phyloP scores from a whole-genome alignment of 805 yeast genomes.

The Cephaloascus fragrans region DNA sequence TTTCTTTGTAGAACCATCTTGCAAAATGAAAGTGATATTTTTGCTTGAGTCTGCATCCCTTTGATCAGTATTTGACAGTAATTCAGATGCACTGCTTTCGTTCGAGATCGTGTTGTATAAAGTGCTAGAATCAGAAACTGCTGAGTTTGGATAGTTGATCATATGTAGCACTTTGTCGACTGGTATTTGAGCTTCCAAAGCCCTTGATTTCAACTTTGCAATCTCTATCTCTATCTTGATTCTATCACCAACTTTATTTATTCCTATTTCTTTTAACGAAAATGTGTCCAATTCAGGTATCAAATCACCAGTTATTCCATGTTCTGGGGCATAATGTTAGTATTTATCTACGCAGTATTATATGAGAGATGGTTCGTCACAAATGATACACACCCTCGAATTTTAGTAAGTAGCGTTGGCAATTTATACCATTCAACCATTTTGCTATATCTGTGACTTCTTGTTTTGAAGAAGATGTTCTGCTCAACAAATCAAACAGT shows the following conservation, averaged over 20 bases:
- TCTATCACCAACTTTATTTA: conserved; percentile 77
- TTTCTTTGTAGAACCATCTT: conserved; percentile 61
- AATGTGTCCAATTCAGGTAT: conserved; percentile 51
- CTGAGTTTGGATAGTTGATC: neutral
- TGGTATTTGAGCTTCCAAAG: conserved; percentile 2
- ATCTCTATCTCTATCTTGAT: conserved; percentile 56
- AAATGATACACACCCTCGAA: conserved; percentile 8
- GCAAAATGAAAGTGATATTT: conserved; percentile 57
- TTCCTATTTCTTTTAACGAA: conserved; percentile 64
- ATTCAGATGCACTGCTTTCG: neutral
- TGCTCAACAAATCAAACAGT: neutral
- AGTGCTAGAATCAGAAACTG: conserved; percentile 3
- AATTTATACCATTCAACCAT: conserved; percentile 25
- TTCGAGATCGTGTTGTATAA: neutral
- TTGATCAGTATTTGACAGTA: neutral
- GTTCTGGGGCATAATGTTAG: conserved; percentile 14
- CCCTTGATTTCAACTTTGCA: conserved; percentile 29
- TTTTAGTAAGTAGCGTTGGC: conserved; percentile 21
- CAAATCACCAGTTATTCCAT: conserved; percentile 49
- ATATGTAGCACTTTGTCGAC: neutral
- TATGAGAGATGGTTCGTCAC: neutral
- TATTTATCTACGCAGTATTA: neutral
- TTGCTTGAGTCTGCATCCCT: conserved; percentile 13
- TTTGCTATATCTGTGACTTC: conserved; percentile 15
- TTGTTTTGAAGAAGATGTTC: neutral